Percentiles rank a stretch among this genome's conserved stretches.
Conservation (phyloP, 768 basidiomycete species). For the Holtermanniella nyarrowii region DNA sequence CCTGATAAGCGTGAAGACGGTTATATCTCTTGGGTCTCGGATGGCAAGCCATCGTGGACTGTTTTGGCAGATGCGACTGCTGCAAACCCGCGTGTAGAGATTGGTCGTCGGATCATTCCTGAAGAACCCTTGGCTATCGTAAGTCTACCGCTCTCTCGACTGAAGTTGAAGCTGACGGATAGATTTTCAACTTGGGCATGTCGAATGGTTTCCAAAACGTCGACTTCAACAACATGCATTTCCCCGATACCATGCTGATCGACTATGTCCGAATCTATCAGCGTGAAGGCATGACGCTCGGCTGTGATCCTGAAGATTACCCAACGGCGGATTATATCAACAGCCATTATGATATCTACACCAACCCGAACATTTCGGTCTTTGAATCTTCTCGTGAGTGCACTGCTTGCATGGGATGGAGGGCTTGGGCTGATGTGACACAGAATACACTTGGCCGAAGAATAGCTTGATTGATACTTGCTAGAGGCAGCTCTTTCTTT, state of each 20-base stretch:
- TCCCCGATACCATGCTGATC: slow-evolving; percentile 67
- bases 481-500: too few species aligned
- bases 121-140: slow-evolving; percentile 83
- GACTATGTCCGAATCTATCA: slow-evolving; percentile 90
- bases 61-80: slow-evolving; percentile 55
- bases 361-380: slow-evolving; percentile 48
- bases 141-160: slow-evolving; percentile 9
- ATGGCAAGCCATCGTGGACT: slow-evolving; percentile 42
- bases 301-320: slow-evolving; percentile 46
- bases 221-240: slow-evolving; percentile 59
- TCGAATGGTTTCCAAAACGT: slow-evolving; percentile 58
- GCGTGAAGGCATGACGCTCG: slow-evolving; percentile 50
- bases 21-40: slow-evolving; percentile 38
- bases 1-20: slow-evolving; percentile 26
- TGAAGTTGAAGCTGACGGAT: neutral
- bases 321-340: slow-evolving; percentile 80
- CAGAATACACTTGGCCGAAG: slow-evolving; percentile 49
- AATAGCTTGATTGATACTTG: slow-evolving; percentile 49
- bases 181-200: slow-evolving; percentile 24
- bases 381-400: slow-evolving; percentile 44
- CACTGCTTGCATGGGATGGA: neutral
- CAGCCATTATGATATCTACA: slow-evolving; percentile 61
- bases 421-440: neutral
- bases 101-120: slow-evolving; percentile 59
- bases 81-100: slow-evolving; percentile 53